phyloP scores from a whole-genome alignment of 2,329 filamentous ascomycete species.

The Aspergillus tubingensis region DNA sequence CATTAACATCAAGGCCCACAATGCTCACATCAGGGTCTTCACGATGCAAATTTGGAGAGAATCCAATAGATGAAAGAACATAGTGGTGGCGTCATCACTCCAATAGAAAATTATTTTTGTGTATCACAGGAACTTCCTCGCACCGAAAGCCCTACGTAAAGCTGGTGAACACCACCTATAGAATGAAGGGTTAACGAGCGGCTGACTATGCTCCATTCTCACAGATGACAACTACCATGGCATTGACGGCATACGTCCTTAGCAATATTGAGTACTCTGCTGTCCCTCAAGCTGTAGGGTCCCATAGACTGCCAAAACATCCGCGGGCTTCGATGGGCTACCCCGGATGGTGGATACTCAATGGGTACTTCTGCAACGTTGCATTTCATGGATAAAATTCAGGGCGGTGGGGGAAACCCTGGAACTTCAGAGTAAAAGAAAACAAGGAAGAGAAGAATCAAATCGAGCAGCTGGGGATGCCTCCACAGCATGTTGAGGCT shows the following conservation, averaged over 20 bases:
- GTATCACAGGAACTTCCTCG: too few relatives aligned
- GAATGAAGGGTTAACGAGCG: not conserved
- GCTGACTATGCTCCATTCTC: not conserved
- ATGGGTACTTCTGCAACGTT: constrained; percentile 14
- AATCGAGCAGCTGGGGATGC: not conserved
- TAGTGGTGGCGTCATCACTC: constrained; percentile 21
- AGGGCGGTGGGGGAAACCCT: not conserved
- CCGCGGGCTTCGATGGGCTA: not conserved
- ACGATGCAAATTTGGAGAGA: not conserved
- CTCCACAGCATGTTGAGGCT: not conserved
- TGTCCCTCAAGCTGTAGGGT: not conserved
- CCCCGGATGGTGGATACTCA: constrained; percentile 14
- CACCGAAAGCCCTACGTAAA: not conserved
- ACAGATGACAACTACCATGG: not conserved
- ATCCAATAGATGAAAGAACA: not conserved
- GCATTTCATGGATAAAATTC: not conserved
- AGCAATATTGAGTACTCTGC: not conserved
- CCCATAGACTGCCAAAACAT: not conserved
- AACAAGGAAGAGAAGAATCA: not conserved
- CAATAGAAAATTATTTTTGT: not conserved
- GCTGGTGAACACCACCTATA: not conserved
- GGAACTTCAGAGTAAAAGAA: not conserved
- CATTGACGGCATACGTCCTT: not conserved
- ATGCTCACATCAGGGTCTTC: constrained; percentile 11
- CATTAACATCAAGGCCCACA: constrained; percentile 23